A percentile compares a stretch with the other conserved stretches of the same genome.
phyloP scores from a whole-genome alignment of 2,329 filamentous ascomycete genomes.

The Lithohypha guttulata region DNA sequence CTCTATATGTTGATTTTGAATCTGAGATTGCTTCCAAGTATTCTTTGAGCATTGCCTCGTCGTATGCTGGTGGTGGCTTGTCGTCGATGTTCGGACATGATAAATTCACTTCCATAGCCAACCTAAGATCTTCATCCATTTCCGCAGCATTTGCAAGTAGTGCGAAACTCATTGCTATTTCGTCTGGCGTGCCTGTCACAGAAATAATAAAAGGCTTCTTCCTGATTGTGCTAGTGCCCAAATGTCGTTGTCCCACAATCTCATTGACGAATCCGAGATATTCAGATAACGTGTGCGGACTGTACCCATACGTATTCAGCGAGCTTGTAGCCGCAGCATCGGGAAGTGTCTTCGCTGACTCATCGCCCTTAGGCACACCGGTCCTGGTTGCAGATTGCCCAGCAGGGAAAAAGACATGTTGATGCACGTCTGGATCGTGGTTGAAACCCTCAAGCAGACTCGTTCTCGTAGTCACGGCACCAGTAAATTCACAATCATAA shows the following conservation, averaged over 20 bases:
- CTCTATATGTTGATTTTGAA: constrained; percentile 23
- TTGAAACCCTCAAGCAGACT: constrained; percentile 40
- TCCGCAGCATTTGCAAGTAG: constrained; percentile 35
- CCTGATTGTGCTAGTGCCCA: constrained; percentile 17
- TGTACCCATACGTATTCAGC: constrained; percentile 66
- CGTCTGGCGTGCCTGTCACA: constrained; percentile 53
- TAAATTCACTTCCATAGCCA: constrained; percentile 67
- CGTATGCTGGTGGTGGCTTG: constrained; percentile 62
- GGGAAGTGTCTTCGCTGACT: constrained; percentile 23
- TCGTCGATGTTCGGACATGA: constrained; percentile 65
- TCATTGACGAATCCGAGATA: constrained; percentile 49
- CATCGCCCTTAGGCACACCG: neutral
- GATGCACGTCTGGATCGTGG: constrained; percentile 7
- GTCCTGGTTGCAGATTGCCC: neutral
- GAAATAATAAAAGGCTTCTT: constrained; percentile 48
- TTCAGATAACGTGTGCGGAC: constrained; percentile 47
- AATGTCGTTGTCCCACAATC: constrained; percentile 31
- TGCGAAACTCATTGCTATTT: constrained; percentile 48
- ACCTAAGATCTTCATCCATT: constrained; percentile 34
- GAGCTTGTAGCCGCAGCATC: constrained; percentile 12
- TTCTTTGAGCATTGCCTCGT: constrained; percentile 36
- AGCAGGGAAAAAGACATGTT: constrained; percentile 9
- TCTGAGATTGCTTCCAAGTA: constrained; percentile 45
- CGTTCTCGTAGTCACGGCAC: constrained; percentile 65
- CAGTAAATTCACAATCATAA: constrained; percentile 52